Conservation (phyloP, 768 basidiomycete species). For the Harrya chromipes region DNA sequence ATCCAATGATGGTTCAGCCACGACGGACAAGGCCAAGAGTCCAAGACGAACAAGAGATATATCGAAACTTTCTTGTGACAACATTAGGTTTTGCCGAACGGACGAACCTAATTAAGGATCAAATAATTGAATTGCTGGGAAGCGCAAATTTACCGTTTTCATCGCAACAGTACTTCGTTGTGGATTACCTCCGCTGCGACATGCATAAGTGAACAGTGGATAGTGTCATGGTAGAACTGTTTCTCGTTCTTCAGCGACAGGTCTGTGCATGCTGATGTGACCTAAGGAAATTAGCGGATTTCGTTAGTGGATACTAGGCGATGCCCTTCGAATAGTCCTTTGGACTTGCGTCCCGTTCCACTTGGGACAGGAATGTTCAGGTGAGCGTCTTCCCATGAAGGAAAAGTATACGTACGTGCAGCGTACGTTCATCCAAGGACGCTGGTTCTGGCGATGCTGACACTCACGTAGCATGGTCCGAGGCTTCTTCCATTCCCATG, state of each 20-base stretch:
- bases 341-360: constrained; percentile 1
- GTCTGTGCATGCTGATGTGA: not conserved
- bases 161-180: constrained; percentile 2
- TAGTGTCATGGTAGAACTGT: not conserved
- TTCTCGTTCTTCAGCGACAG: constrained; percentile 4
- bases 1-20: constrained; percentile 6
- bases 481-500: constrained; percentile 57
- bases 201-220: constrained; percentile 8
- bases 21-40: not conserved
- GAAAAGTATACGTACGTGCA: not conserved
- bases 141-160: constrained; percentile 15
- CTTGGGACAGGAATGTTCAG: not conserved
- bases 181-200: not conserved
- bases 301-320: not conserved
- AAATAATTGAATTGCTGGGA: constrained; percentile 18
- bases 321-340: constrained; percentile 6
- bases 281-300: constrained; percentile 1
- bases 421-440: not conserved
- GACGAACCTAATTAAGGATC: constrained; percentile 18
- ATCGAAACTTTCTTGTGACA: constrained; percentile 9
- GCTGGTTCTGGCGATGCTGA: constrained; percentile 24
- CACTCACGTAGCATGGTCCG: constrained; percentile 35
- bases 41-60: constrained; percentile 3
- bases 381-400: constrained; percentile 1
- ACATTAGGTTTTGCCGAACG: constrained; percentile 16